Evolutionary conservation across 805 yeast genomes (phyloP).

Genomic region (Yarrowia sp.): DNA sequence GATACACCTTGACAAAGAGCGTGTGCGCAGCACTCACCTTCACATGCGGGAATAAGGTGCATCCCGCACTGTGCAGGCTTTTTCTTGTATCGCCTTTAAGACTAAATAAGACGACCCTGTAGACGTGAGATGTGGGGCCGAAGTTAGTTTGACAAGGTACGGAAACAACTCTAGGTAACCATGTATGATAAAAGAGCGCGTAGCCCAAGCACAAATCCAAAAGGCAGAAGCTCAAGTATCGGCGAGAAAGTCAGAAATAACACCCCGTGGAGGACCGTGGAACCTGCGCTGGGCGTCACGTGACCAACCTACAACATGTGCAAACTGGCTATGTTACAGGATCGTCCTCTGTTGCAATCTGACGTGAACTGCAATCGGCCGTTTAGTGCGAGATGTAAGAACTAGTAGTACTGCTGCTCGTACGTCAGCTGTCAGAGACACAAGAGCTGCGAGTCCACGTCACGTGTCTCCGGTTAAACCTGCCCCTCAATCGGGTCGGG

Average conservation of each 20-base stretch:
- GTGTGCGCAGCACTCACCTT: slow-evolving; percentile 5
- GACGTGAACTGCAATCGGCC: too few species aligned
- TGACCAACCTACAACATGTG: slow-evolving; percentile 5
- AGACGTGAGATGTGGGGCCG: slow-evolving; percentile 33
- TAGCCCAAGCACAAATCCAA: not conserved
- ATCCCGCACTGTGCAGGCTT: slow-evolving; percentile 29
- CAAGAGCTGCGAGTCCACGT: too few species aligned
- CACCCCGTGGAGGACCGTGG: slow-evolving; percentile 2
- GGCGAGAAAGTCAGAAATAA: not conserved
- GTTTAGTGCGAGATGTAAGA: too few species aligned
- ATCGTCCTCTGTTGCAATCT: too few species aligned
- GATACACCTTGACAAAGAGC: not conserved
- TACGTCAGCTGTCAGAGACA: too few species aligned
- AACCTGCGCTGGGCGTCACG: not conserved
- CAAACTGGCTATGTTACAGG: not conserved
- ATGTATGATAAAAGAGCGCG: slow-evolving; percentile 3
- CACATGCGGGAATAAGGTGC: slow-evolving; percentile 31
- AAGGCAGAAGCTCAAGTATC: not conserved
- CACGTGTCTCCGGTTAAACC: too few species aligned
- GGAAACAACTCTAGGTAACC: not conserved
- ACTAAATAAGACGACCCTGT: slow-evolving; percentile 33
- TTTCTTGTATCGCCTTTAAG: slow-evolving; percentile 29
- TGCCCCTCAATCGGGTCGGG: too few species aligned
- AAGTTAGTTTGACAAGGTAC: slow-evolving; percentile 23
- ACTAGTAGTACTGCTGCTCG: too few species aligned